These are phyloP conservation scores for Monosporascus sp. DNA, from an alignment of 2,329 filamentous ascomycete genomes.

Conservation along the genomic window DNA sequence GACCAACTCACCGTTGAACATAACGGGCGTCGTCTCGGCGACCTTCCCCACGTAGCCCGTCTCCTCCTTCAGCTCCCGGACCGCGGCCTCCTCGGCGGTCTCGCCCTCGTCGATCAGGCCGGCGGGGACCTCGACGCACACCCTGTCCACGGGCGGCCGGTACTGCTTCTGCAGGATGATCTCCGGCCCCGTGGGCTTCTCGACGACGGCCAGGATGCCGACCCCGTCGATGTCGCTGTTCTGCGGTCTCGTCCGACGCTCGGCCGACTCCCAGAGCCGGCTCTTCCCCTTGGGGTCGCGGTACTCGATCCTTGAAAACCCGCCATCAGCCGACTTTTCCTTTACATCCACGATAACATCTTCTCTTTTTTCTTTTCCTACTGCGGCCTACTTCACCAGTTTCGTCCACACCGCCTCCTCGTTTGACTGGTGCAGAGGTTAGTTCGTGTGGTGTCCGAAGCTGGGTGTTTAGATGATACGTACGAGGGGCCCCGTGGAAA, in stretches of 20 bases:
- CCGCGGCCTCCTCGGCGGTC: conserved; percentile 54
- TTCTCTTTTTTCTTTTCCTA: neutral
- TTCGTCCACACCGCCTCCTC: conserved; percentile 56
- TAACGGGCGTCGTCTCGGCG: conserved; percentile 39
- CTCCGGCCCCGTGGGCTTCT: conserved; percentile 48
- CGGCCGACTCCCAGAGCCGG: conserved; percentile 67
- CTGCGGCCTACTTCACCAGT: conserved; percentile 46
- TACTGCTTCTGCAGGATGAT: conserved; percentile 65
- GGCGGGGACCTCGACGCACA: conserved; percentile 61
- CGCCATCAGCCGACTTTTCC: neutral
- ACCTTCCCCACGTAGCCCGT: conserved; percentile 57
- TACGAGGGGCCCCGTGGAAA: conserved; percentile 42
- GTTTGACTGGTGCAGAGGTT: conserved; percentile 32
- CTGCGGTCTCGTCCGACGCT: conserved; percentile 63
- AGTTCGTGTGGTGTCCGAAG: neutral
- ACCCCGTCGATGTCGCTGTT: conserved; percentile 64
- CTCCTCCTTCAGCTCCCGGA: conserved; percentile 62
- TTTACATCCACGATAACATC: no score
- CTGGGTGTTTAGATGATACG: conserved; percentile 5
- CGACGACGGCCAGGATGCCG: conserved; percentile 66
- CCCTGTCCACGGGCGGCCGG: conserved; percentile 54
- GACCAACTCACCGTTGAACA: conserved; percentile 26
- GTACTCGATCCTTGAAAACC: conserved; percentile 51
- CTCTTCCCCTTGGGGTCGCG: conserved; percentile 54
- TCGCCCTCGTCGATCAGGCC: conserved; percentile 60